Conservation (phyloP, 2,329 filamentous ascomycete species). For the Dothideomycetes sp. region DNA sequence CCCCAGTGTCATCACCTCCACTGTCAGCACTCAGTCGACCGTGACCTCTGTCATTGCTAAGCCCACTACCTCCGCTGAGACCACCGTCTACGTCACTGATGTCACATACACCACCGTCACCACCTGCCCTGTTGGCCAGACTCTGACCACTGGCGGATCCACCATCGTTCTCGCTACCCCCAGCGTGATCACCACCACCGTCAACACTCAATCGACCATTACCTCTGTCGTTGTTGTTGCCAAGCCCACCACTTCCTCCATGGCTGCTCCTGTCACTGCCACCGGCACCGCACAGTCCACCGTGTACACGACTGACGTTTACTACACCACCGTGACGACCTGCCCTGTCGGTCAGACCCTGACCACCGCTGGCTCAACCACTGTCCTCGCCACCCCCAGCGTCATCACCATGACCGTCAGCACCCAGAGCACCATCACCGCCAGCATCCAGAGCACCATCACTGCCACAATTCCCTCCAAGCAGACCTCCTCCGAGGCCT, state of each 20-base stretch:
- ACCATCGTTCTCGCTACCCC: not conserved
- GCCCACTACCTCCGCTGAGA: not conserved
- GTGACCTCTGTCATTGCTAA: not conserved
- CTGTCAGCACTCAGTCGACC: not conserved
- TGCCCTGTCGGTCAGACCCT: conserved; percentile 1
- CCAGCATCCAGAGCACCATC: too few species aligned
- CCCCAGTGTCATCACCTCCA: not conserved
- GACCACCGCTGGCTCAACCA: not conserved
- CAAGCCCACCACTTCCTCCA: not conserved
- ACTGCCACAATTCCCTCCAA: not conserved
- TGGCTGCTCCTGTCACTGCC: not conserved
- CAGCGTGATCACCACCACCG: not conserved
- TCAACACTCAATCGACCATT: not conserved
- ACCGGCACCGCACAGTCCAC: not conserved
- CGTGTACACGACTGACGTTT: not conserved
- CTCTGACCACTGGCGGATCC: not conserved
- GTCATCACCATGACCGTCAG: not conserved
- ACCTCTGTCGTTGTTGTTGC: not conserved
- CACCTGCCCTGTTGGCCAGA: conserved; percentile 22
- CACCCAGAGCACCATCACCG: too few species aligned
- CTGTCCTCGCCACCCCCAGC: not conserved
- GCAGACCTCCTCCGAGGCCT: too few species aligned
- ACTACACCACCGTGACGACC: not conserved
- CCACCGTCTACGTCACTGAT: conserved; percentile 8
- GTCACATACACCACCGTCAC: conserved; percentile 20